Base-by-base conservation (phyloP, 805 yeast genomes). In the Saturnispora gosingensis region DNA sequence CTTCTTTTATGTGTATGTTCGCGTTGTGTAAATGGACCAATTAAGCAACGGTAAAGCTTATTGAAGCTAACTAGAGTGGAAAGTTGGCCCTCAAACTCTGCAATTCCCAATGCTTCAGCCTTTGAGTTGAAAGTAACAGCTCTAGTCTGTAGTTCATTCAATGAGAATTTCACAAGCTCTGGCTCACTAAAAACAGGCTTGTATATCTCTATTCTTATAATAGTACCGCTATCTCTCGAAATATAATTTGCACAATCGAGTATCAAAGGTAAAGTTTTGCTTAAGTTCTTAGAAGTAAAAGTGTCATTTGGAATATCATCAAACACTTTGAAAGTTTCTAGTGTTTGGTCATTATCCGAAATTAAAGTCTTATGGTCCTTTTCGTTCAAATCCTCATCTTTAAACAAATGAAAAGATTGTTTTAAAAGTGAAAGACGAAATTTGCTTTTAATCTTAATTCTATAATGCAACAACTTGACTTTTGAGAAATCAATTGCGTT, bases 11-110 rank as follows among this genome's bases (percentile, higher is more conserved):
- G 77, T 5, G 73, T 76, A 2, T 64, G 67, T 2, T 74, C 67
- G 2, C 61, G 65, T 24, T 74, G 63, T 8, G 70, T 62, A 22
- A 88, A 64, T 0, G 95, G 91, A 2, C 88, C 90, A 55, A 73
- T 78, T 45, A 87, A 67, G 8, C 85, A 83, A 54, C 78, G 80
- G 57, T 76, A 73, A 16, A 88, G 60, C 0, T 88, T 83, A 46
- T 71, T 69, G 22, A 85, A 69, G 58, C 95, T 83, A 43, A 75
- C 77, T 0, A 76, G 63, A 3, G 81, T 76, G 3, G 78, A 67
- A 24, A 44, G 11, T 6, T 25, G 39, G 6, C 38, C 48, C 16
- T 49, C 50, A 43, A 51, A 36, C 0, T 95, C 90, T 1, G 55
- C 44, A 8, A 53, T 47, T 64, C 47, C 38, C 9, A 48, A 25